Base-by-base conservation (phyloP, 768 basidiomycete genomes). In the Galerina sulciceps region DNA sequence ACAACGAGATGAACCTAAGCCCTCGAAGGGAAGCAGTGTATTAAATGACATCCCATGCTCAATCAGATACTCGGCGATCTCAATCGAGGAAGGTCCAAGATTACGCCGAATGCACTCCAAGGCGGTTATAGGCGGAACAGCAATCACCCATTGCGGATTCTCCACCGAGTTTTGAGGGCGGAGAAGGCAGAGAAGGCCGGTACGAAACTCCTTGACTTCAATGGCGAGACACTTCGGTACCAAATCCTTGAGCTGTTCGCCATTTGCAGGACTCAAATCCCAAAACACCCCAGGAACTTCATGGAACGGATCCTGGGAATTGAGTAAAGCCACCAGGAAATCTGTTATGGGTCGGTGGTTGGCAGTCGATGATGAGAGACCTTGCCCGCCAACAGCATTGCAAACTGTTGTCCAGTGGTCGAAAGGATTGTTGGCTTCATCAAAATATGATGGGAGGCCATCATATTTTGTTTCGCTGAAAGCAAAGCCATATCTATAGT, bases 81-180 rank as follows among this genome's bases (percentile, higher is more conserved):
- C 26, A 26, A 26, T 26, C 26, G 26, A 26, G 6, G 26, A 26
- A 26, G 26, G 26, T 26, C 26, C 26, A 26, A 26, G 26, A 6
- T 26, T 6, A 6, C 26, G 26, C 26, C 26, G 26, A 26, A 26
- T 26, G 6, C 26, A 26, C 26, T 26, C 26, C 26, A 26, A 26
- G 26, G 26, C 26, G 6, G 26, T 26, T 26, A 26, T 26, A 26
- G 26, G 26, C 26, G 26, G 26, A 26, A 26, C 26, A 26, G 26
- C 26, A 26, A 26, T 6, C 26, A 26, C 26, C 26, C 26, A 26
- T 6, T 3, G 26, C 96, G 90, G 67, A 62, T 38, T 23, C 40
- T 35, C 57, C 58, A 56, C 22, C 55, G 41, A 20, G 57, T 13
- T 9, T 26, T 31, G 14, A 53, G 61, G 22, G 14, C n/a, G 51